These are phyloP conservation scores for Eudorina sp. DNA, from an alignment of 139 green algal genomes.

Conservation along the genomic window DNA sequence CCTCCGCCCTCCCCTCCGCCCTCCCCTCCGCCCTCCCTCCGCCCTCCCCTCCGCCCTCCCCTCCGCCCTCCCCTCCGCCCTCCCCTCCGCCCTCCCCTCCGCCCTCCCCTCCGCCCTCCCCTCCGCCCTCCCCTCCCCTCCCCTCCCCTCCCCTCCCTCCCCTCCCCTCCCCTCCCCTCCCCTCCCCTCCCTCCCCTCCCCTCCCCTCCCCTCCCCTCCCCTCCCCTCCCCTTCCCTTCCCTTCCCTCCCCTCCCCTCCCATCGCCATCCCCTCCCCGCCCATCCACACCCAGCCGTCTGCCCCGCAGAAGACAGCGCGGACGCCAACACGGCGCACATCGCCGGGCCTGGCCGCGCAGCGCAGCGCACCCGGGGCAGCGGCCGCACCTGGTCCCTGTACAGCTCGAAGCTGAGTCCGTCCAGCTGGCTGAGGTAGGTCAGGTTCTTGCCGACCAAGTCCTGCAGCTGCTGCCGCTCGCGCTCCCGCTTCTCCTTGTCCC, in stretches of 20 bases:
- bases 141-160: background rate
- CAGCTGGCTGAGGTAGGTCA: constrained; percentile 95
- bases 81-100: too few species aligned
- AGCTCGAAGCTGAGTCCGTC: constrained; percentile 92
- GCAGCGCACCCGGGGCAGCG: background rate
- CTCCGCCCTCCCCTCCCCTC: too few species aligned
- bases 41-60: too few species aligned
- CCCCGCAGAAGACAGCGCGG: background rate
- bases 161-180: background rate
- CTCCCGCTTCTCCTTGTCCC: constrained; percentile 82
- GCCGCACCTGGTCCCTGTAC: constrained; percentile 80
- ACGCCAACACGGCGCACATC: too few species aligned
- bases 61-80: too few species aligned
- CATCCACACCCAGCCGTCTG: background rate
- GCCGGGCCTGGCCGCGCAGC: background rate
- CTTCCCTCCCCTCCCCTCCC: background rate
- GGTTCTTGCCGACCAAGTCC: constrained; percentile 98
- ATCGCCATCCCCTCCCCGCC: background rate
- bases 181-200: background rate
- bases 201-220: background rate
- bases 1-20: too few species aligned
- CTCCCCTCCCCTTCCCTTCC: background rate
- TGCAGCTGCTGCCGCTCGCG: constrained; percentile 92
- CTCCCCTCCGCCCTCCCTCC: too few species aligned
- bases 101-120: too few species aligned